Conservation (phyloP, 1,139 yeast species). For the Lodderomyces theae region DNA sequence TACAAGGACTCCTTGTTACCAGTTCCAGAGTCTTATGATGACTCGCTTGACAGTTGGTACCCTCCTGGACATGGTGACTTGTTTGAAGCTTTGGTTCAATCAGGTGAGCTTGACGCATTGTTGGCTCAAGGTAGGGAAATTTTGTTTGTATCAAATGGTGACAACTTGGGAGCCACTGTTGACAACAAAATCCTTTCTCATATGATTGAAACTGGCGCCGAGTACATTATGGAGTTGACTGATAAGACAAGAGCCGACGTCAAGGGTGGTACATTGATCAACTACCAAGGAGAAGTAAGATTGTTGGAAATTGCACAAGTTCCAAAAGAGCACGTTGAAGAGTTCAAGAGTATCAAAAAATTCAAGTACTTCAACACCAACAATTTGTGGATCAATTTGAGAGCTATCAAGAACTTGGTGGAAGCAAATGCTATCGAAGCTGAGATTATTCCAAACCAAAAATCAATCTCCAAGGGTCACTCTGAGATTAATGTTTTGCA, state of each 20-base stretch:
- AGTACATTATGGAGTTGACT: conserved; percentile 96
- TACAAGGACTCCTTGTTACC: conserved; percentile 92
- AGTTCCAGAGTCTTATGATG: conserved; percentile 77
- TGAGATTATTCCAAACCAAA: conserved; percentile 94
- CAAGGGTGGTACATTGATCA: conserved; percentile 97
- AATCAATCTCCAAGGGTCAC: conserved; percentile 75
- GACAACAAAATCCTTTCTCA: conserved; percentile 88
- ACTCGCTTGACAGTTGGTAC: conserved; percentile 85
- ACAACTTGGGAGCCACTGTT: conserved; percentile 97
- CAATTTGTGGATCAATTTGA: conserved; percentile 94
- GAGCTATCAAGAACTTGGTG: conserved; percentile 89
- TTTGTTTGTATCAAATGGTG: conserved; percentile 95
- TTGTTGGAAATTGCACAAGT: conserved; percentile 97
- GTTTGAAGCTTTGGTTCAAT: conserved; percentile 83
- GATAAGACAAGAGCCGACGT: conserved; percentile 99
- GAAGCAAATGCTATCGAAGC: conserved; percentile 79
- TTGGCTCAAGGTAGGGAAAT: conserved; percentile 93
- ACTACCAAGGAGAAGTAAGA: conserved; percentile 93
- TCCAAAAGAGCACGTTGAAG: conserved; percentile 98
- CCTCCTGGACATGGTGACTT: conserved; percentile 99
- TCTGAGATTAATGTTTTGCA: conserved; percentile 84
- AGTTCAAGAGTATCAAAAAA: conserved; percentile 94
- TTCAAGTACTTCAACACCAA: conserved; percentile 98
- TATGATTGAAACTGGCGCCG: conserved; percentile 88
- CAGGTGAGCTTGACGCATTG: conserved; percentile 89